These are phyloP conservation scores for Phaffomyces thermotolerans DNA, from an alignment of 805 yeast species.

Conservation along the genomic window DNA sequence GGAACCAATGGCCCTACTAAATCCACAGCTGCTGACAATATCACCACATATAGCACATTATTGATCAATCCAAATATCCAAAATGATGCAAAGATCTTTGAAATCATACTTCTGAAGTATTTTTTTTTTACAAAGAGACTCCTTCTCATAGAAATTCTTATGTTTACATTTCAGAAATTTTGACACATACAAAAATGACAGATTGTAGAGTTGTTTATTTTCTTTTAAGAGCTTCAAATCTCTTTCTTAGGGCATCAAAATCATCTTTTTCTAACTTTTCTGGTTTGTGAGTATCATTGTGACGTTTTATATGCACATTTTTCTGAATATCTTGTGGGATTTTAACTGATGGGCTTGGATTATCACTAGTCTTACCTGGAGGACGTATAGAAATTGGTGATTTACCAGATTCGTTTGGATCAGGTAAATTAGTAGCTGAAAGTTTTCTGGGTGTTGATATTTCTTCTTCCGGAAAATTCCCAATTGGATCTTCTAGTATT, in stretches of 20 bases:
- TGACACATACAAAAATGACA: neutral
- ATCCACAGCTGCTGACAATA: conserved; percentile 87
- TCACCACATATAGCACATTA: conserved; percentile 86
- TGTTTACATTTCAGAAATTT: neutral
- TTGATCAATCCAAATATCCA: conserved; percentile 83
- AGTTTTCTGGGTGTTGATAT: conserved; percentile 18
- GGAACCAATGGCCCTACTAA: conserved; percentile 79
- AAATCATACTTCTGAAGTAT: neutral
- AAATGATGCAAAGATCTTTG: conserved; percentile 43
- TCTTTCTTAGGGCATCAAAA: conserved; percentile 55
- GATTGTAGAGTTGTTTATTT: neutral
- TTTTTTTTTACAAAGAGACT: no score
- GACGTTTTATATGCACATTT: conserved; percentile 26
- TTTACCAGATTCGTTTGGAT: conserved; percentile 8
- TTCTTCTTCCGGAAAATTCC: conserved; percentile 15
- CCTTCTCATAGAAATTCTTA: no score
- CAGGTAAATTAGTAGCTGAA: conserved; percentile 15
- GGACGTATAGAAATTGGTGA: conserved; percentile 38
- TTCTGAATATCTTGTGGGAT: conserved; percentile 35
- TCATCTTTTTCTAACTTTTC: conserved; percentile 35
- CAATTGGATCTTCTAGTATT: conserved; percentile 28
- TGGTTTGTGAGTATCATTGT: conserved; percentile 15
- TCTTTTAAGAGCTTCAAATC: conserved; percentile 73
- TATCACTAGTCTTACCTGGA: conserved; percentile 36
- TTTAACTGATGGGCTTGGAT: conserved; percentile 30